These are phyloP conservation scores for Phytopythium boreale DNA, from an alignment of 352 stramenopile genomes.

Conservation along the genomic window DNA sequence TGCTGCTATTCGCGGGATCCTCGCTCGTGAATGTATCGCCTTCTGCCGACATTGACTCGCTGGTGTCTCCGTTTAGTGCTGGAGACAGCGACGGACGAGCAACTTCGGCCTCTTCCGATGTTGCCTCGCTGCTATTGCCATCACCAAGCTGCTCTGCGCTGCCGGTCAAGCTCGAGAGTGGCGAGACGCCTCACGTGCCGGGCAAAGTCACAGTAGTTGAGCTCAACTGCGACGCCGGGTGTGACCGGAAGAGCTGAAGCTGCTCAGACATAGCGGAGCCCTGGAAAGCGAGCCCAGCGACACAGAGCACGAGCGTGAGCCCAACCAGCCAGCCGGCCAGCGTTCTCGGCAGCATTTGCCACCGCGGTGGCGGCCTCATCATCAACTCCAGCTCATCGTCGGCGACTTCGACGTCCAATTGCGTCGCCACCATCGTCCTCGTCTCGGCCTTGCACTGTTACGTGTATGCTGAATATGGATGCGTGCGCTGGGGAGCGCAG, in stretches of 20 bases:
- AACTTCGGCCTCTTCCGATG: neutral
- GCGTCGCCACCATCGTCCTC: neutral
- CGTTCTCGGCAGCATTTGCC: neutral
- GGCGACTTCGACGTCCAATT: neutral
- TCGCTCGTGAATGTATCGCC: neutral
- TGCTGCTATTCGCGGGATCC: neutral
- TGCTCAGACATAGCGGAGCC: neutral
- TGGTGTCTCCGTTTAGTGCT: neutral
- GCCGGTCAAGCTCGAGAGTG: neutral
- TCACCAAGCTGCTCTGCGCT: neutral
- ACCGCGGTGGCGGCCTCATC: neutral
- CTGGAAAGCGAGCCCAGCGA: neutral
- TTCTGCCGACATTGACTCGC: neutral
- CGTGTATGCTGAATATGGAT: neutral
- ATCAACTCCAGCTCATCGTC: neutral
- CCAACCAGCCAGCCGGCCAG: neutral
- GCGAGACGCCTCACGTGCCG: neutral
- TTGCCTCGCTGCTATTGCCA: neutral
- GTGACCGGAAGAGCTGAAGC: neutral
- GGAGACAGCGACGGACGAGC: neutral
- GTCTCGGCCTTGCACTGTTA: neutral
- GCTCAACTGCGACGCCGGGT: neutral
- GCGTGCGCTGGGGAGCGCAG: no score
- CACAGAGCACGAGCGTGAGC: slow-evolving; percentile 1
- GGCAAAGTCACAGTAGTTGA: neutral